Evolutionary conservation across 106 monocot species (phyloP).

Genomic region (Dendrobium chrysotoxum): DNA sequence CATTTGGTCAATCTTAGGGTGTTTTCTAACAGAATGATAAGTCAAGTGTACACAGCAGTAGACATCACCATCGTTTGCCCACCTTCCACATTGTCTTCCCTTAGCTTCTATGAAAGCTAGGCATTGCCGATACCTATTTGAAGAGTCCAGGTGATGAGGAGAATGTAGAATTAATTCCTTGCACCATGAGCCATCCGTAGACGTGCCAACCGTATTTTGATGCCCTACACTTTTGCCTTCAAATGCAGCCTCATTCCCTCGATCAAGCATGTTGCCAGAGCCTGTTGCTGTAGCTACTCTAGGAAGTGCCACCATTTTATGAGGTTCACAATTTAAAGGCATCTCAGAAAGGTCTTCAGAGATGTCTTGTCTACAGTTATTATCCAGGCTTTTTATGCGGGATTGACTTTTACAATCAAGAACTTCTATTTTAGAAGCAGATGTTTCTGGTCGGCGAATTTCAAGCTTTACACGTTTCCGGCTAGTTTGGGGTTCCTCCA

Average conservation of each 20-base stretch:
- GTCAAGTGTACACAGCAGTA: slow-evolving; percentile 85
- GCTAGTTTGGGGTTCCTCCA: slow-evolving; percentile 29
- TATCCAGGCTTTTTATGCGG: not conserved
- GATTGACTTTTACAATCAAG: slow-evolving; percentile 3
- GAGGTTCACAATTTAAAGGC: slow-evolving; percentile 9
- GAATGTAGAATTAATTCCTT: slow-evolving; percentile 8
- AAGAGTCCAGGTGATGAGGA: slow-evolving; percentile 5
- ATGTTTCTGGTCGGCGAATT: slow-evolving; percentile 31
- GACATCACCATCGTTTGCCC: slow-evolving; percentile 90
- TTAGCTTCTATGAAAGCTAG: slow-evolving; percentile 75
- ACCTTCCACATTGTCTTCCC: slow-evolving; percentile 86
- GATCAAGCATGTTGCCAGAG: slow-evolving; percentile 1
- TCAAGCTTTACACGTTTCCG: slow-evolving; percentile 71
- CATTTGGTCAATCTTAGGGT: slow-evolving; percentile 22
- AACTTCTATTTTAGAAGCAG: slow-evolving; percentile 26
- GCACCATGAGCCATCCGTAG: slow-evolving; percentile 1
- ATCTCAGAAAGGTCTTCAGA: slow-evolving; percentile 14
- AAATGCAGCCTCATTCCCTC: slow-evolving; percentile 8
- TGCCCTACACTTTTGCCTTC: not conserved
- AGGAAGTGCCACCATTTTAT: slow-evolving; percentile 13
- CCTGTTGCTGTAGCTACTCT: not conserved
- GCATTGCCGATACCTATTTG: slow-evolving; percentile 49
- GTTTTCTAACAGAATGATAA: slow-evolving; percentile 24
- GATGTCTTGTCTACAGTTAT: slow-evolving; percentile 13
- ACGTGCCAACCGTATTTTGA: slow-evolving; percentile 3